Percentiles rank a stretch among this genome's conserved stretches.
Evolutionary conservation across 257 asterid species (phyloP).

Genomic region (Catharanthus roseus): DNA sequence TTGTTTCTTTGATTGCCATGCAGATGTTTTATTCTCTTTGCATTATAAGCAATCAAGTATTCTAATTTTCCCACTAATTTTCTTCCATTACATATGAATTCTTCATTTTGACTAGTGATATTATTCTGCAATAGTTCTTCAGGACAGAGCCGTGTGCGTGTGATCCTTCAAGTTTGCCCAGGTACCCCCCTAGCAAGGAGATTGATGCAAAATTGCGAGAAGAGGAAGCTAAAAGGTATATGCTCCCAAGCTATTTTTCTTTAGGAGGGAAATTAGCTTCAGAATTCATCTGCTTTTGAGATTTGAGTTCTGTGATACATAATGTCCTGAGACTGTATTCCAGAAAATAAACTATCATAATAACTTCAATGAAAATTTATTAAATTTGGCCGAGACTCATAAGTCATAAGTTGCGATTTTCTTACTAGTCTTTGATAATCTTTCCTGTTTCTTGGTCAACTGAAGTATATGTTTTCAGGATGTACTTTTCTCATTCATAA

Average conservation of each 20-base stretch:
- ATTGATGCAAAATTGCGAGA: constrained; percentile 92
- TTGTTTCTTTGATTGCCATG: not conserved
- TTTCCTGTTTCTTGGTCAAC: not conserved
- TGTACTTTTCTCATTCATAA: not conserved
- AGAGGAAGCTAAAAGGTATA: constrained; percentile 74
- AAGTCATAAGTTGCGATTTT: not conserved
- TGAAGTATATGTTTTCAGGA: not conserved
- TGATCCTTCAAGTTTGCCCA: constrained; percentile 78
- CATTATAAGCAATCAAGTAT: not conserved
- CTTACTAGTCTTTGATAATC: not conserved
- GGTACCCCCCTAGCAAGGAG: constrained; percentile 96
- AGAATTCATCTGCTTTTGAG: not conserved
- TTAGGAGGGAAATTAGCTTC: constrained; percentile 10
- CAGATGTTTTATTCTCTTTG: not conserved
- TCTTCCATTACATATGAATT: not conserved
- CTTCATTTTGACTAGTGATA: constrained; percentile 12
- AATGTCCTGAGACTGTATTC: not conserved
- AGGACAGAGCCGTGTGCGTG: constrained; percentile 64
- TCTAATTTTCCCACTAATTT: not conserved
- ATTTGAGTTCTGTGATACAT: not conserved
- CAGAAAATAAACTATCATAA: not conserved
- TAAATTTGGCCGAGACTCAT: not conserved
- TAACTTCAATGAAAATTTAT: not conserved
- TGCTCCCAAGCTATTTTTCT: constrained; percentile 13
- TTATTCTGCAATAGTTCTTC: constrained; percentile 52